Evolutionary conservation across 768 basidiomycete genomes (phyloP), one percentile per base, ranked within the genome.

Genomic region (Mycena filopes): DNA sequence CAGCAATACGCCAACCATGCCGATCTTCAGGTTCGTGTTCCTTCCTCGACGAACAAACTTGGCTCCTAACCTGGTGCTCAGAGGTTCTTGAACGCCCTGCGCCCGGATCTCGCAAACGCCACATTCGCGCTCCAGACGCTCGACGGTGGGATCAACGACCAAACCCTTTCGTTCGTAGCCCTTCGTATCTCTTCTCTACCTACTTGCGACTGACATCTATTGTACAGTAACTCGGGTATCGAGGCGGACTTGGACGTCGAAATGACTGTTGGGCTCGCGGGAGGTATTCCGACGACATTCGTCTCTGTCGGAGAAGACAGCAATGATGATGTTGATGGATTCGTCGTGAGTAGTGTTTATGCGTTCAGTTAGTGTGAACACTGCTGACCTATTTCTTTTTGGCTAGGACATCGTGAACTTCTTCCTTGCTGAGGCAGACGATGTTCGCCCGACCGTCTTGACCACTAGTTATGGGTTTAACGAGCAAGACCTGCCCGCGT

Each of bases 161-260:
- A 75, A 60, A 54, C 20, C 33, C 29, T 57, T 12, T 65, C 75
- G 79, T 55, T n/a, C n/a, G n/a, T n/a, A n/a, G n/a, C n/a, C n/a
- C n/a, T n/a, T n/a, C n/a, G n/a, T n/a, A n/a, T n/a, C n/a, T n/a
- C n/a, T n/a, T n/a, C n/a, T n/a, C n/a, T n/a, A n/a, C n/a, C n/a
- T n/a, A n/a, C n/a, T n/a, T n/a, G n/a, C n/a, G n/a, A n/a, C n/a
- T n/a, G n/a, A n/a, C n/a, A n/a, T n/a, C n/a, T n/a, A n/a, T n/a
- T n/a, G n/a, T n/a, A n/a, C n/a, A 58, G 43, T 7, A 28, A 68
- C 4, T 72, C 75, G 7, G 74, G 75, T 16, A 55, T 63, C 26
- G 75, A 86, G 23, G 63, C 63, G 63, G 62, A 80, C 65, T 75
- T 86, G 4, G 84, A 86, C 69, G 74, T 86, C 6, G 71, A 85